Base-by-base conservation (phyloP, 352 stramenopile genomes). In the Globisporangium paroecandrum region DNA sequence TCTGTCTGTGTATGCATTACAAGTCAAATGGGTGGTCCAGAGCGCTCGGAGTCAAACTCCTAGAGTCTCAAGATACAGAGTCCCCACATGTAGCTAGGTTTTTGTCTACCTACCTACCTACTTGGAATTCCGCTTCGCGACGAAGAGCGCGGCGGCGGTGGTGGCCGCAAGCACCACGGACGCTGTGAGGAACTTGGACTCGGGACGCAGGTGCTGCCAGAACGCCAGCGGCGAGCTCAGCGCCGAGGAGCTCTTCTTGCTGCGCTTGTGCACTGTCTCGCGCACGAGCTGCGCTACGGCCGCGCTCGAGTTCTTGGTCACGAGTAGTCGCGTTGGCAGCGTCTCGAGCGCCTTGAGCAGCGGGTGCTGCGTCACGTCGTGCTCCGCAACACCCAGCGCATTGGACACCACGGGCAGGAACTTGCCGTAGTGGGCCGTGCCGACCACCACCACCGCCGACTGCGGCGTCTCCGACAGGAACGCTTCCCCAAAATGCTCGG, bases 381-480 rank as follows among this genome's bases (percentile, higher is more conserved):
- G 51, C 72, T 91, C 81, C 32, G 67, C 36, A 67, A 92, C 79
- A 76, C 86, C 79, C 29, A 99, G 87, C 13, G 96, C 96, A 71
- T 90, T 82, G 7, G 79, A 90, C 13, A 97, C 89, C 5, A 98
- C 96, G 1, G 93, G 94, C 61, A 98, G 77, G 73, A 99, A 99
- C 82, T 99, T 99, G 71, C 91, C 97, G 69, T 98, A 97, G 78
- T 99, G 97, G 3, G 98, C 98, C 38, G 96, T 99, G 5, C 97
- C 98, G 12, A 99, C 83, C 41, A 97, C 94, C 8, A 99, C 93
- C 3, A 98, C 96, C 0, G 83, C 86, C 18, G 74, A 75, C 62
- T 85, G 69, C 4, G 87, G 75, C 38, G 79, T 80, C 46, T 82
- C 70, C 20, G 88, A 83, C 53, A 97, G 70, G 5, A 79, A 68